Evolutionary conservation across 345 rosid species (phyloP), one percentile per base, ranked within the genome.

Genomic region (Citropsis articulata): DNA sequence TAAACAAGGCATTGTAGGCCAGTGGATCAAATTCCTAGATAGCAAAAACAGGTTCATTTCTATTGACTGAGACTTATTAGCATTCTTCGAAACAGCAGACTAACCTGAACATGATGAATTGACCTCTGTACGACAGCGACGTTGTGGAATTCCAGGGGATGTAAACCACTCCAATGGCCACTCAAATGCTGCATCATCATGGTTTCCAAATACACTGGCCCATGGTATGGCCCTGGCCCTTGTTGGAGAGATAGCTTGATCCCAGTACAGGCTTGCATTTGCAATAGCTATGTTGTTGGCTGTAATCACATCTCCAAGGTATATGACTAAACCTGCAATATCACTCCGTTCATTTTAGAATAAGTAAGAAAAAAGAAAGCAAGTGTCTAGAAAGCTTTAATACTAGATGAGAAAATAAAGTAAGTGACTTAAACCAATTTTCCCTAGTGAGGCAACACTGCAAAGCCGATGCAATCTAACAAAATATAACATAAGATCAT

Each of bases 151-250:
- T 50, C 97, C 96, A 9, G 90, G 67, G 76, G 90, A 61, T 5
- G 92, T 91, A 83, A 95, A 93, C 99, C 99, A 93, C 67, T 89
- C 89, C 61, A 88, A 67, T 14, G 95, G 98, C 98, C 98, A 92
- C 59, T 66, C 86, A 4, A 95, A 95, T 2, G 91, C 73, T 2
- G 96, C 93, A 69, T 95, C 97, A 30, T 95, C 97, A 50, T 93
- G 98, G 88, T 93, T 93, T 66, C 99, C 97, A 77, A 93, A 92
- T 36, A 93, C 84, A 76, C 87, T 89, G 6, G 97, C 88, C 87
- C 94, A 95, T 0, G 96, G 94, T 33, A 92, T 92, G 57, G 83
- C 87, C 83, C 96, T 88, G 3, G 71, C 83, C 82, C 86, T 86
- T 27, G 98, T 85, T 6, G 99, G 97, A 75, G 97, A 88, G 4